Conservation (phyloP, 2,329 filamentous ascomycete genomes). For the Exophiala sp. region DNA sequence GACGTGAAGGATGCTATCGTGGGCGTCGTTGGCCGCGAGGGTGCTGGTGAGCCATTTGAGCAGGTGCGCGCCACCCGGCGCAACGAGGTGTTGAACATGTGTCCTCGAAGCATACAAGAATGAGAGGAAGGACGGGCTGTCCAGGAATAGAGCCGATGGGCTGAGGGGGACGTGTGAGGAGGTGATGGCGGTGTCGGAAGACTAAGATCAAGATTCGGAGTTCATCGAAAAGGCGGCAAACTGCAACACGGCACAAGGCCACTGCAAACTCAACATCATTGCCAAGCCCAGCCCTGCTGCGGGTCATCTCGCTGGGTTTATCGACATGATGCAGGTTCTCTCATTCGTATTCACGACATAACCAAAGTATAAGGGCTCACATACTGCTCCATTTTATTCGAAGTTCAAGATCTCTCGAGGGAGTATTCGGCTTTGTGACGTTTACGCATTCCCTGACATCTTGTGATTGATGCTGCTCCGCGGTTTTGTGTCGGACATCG, state of each 20-base stretch:
- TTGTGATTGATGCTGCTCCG: too few species aligned
- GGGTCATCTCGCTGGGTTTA: neutral
- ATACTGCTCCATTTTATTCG: too few species aligned
- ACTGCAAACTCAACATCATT: constrained; percentile 1
- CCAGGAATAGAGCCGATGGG: constrained; percentile 1
- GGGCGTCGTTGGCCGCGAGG: constrained; percentile 33
- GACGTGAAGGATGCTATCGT: constrained; percentile 36
- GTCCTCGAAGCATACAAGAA: constrained; percentile 3
- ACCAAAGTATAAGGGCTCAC: too few species aligned
- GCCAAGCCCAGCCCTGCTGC: neutral
- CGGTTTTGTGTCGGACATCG: too few species aligned
- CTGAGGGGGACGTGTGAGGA: neutral
- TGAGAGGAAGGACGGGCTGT: constrained; percentile 4
- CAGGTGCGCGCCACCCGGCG: constrained; percentile 43
- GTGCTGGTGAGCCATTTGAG: constrained; percentile 34
- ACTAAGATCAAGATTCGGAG: constrained; percentile 2
- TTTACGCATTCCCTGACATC: too few species aligned
- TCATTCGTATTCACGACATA: too few species aligned
- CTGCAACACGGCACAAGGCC: neutral
- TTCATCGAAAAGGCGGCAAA: constrained; percentile 1
- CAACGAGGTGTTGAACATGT: constrained; percentile 46
- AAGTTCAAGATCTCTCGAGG: too few species aligned
- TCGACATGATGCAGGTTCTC: neutral
- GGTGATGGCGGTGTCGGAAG: constrained; percentile 1
- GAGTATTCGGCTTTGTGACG: too few species aligned